Evolutionary conservation across 805 yeast genomes (phyloP).

Genomic region (Isabelozyma heimii): DNA sequence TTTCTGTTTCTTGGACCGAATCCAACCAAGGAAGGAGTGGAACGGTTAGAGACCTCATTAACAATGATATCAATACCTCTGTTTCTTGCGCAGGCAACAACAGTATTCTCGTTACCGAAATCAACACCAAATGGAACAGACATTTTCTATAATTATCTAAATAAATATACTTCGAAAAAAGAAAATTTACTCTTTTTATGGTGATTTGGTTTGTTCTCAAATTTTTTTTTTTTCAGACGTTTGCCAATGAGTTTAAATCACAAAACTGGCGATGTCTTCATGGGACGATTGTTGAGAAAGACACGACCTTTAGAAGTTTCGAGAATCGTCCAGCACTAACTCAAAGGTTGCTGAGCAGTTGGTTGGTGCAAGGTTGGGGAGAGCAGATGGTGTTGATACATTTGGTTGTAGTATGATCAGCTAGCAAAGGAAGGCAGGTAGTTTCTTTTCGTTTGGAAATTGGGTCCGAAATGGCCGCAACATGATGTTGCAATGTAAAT

Average conservation of each 20-base stretch:
- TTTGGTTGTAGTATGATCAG: too few relatives aligned
- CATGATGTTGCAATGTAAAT: too few relatives aligned
- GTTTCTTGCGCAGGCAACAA: conserved; percentile 93
- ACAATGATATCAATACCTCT: conserved; percentile 98
- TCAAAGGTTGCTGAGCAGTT: neutral
- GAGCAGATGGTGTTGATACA: neutral
- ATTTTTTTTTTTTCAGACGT: neutral
- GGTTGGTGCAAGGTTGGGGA: neutral
- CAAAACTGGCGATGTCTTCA: neutral
- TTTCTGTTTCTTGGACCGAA: conserved; percentile 87
- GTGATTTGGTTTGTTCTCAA: neutral
- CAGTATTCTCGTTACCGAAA: conserved; percentile 93
- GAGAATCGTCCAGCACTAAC: neutral
- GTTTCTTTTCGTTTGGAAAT: too few relatives aligned
- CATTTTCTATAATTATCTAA: conserved; percentile 43
- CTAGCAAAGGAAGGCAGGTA: too few relatives aligned
- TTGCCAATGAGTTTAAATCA: neutral
- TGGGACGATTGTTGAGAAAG: neutral
- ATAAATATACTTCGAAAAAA: neutral
- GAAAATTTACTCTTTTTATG: neutral
- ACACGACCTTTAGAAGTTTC: neutral
- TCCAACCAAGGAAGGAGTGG: conserved; percentile 90
- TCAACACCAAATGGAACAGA: conserved; percentile 97
- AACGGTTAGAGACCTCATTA: conserved; percentile 96
- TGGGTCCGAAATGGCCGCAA: too few relatives aligned